phyloP scores from a whole-genome alignment of 2,329 filamentous ascomycete species.

The Trichoderma breve region DNA sequence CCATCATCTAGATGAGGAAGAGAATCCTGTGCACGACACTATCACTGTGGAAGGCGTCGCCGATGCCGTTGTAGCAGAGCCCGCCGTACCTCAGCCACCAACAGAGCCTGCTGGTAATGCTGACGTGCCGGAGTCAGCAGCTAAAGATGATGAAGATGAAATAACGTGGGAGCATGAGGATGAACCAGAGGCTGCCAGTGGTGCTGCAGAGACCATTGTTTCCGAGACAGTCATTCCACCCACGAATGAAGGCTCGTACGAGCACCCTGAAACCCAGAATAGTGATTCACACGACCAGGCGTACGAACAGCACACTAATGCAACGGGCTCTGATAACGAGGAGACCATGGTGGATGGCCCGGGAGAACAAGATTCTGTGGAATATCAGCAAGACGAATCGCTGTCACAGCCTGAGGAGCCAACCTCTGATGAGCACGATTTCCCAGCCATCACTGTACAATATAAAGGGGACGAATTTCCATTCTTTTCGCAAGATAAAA shows the following conservation, averaged over 20 bases:
- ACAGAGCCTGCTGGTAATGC: background rate
- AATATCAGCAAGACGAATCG: conserved; percentile 17
- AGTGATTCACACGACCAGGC: conserved; percentile 17
- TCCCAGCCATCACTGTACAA: conserved; percentile 41
- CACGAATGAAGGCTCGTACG: background rate
- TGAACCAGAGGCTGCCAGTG: background rate
- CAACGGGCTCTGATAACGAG: conserved; percentile 39
- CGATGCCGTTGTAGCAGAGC: background rate
- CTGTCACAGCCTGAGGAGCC: conserved; percentile 3
- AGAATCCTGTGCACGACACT: background rate
- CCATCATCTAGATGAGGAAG: background rate
- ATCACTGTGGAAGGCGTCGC: background rate
- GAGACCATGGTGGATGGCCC: conserved; percentile 22
- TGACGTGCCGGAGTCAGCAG: background rate
- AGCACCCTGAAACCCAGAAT: background rate
- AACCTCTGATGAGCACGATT: conserved; percentile 25
- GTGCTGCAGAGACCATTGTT: background rate
- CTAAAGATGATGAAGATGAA: conserved; percentile 21
- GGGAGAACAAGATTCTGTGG: conserved; percentile 20
- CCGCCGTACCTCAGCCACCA: background rate
- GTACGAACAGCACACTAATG: conserved; percentile 28
- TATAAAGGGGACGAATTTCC: conserved; percentile 46
- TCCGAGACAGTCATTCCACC: background rate
- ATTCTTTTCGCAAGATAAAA: conserved; percentile 34
- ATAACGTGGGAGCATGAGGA: conserved; percentile 25